Evolutionary conservation across 257 asterid species (phyloP), one percentile per base, ranked within the genome.

Genomic region (Plantago major): DNA sequence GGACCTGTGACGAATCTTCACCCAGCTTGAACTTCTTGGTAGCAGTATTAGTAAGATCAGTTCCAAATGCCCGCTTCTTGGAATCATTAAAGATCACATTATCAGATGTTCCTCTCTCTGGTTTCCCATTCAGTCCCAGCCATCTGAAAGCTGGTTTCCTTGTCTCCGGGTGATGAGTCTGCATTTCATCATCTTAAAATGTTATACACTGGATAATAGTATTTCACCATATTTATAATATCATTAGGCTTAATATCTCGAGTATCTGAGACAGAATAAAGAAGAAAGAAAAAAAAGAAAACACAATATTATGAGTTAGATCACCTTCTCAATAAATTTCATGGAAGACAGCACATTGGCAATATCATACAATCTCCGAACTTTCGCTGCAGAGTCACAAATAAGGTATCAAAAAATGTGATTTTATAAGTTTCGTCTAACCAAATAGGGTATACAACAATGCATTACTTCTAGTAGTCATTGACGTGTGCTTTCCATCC

Each of bases 111-210:
- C 62, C 66, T 57, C 30, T 72, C 15, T 73, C 79, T 16, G 81
- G 57, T 71, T 71, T 82, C 61, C 76, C 93, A 50, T 68, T 62
- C 67, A 74, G 47, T 61, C 98, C 91, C 73, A 85, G 65, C 98
- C 98, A 90, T 70, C 88, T 83, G 72, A 88, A 90, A 64, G 96
- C 95, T 10, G 99, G 99, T 59, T 93, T 93, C 70, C 99, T 83
- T 51, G 97, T 87, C 40, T 84, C 95, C 0, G 96, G 97, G 70
- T 86, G 97, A 77, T 85, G 96, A 15, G 85, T 83, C 99, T 92
- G 82, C 76, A 70, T 10, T 65, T n/a, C 71, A 28, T 66, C 69
- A 56, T 63, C 37, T 53, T 47, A 72, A 28, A 67, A n/a, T 17
- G 42, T 11, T 61, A 48, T 54, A 10, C 30, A 50, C 18, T 58